phyloP scores from a whole-genome alignment of 768 basidiomycete genomes.

The Nevesoporus exiguus region DNA sequence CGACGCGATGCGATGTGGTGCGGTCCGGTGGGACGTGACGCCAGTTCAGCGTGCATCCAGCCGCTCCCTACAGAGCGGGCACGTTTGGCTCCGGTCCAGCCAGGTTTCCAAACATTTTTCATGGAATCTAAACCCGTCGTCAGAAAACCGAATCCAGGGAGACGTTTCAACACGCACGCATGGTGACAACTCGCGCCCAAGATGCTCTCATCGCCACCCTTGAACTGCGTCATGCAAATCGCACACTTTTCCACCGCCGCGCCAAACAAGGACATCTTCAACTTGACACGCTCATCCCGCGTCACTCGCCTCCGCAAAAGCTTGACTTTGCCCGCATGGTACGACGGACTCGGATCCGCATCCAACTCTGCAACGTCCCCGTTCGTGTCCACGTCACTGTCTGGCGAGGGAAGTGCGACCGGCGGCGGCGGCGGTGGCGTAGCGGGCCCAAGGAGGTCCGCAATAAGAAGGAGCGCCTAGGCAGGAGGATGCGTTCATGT shows the following conservation, averaged over 20 bases:
- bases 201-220: constrained; percentile 50
- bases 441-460: constrained; percentile 60
- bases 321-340: constrained; percentile 45
- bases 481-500: constrained; percentile 20
- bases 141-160: background rate
- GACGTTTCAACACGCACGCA: constrained; percentile 35
- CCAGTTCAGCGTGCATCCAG: constrained; percentile 30
- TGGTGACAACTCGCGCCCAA: constrained; percentile 60
- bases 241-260: constrained; percentile 65
- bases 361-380: background rate
- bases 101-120: constrained; percentile 60
- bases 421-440: constrained; percentile 16
- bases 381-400: constrained; percentile 5
- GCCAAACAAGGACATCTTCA: constrained; percentile 65
- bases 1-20: background rate
- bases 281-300: constrained; percentile 63
- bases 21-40: background rate
- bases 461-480: constrained; percentile 58
- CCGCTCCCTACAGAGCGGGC: constrained; percentile 60
- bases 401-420: constrained; percentile 1
- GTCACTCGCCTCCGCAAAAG: constrained; percentile 57
- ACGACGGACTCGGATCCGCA: constrained; percentile 3
- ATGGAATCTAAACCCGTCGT: constrained; percentile 44
- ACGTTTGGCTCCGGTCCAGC: constrained; percentile 57
- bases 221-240: constrained; percentile 72